Conservation (phyloP, 2,329 filamentous ascomycete genomes). For the Xylaria sp. region DNA sequence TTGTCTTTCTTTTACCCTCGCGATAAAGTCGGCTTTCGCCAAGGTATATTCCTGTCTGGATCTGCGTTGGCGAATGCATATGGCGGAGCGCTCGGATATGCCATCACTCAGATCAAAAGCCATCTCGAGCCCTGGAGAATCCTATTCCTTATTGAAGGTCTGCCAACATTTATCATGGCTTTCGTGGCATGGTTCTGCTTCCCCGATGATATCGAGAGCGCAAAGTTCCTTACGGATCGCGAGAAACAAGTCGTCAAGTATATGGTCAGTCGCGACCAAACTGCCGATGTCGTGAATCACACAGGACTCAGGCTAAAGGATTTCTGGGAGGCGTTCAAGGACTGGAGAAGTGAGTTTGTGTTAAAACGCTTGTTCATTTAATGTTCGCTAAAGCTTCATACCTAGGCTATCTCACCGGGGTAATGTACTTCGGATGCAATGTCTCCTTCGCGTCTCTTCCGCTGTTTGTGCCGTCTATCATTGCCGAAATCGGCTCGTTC, state of each 20-base stretch:
- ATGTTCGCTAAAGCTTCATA: background rate
- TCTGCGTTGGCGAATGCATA: slow-evolving; percentile 54
- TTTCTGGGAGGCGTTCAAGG: slow-evolving; percentile 38
- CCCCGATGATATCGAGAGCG: slow-evolving; percentile 51
- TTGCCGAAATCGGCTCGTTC: slow-evolving; percentile 52
- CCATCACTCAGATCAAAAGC: slow-evolving; percentile 49
- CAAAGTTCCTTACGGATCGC: slow-evolving; percentile 48
- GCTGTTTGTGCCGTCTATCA: slow-evolving; percentile 50
- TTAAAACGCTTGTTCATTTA: background rate
- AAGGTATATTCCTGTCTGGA: slow-evolving; percentile 64
- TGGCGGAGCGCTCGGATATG: slow-evolving; percentile 54
- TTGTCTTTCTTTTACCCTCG: slow-evolving; percentile 70
- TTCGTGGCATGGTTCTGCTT: slow-evolving; percentile 56
- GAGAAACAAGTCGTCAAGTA: slow-evolving; percentile 49
- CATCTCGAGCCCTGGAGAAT: slow-evolving; percentile 53
- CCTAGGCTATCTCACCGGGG: slow-evolving; percentile 37
- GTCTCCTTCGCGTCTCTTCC: slow-evolving; percentile 50
- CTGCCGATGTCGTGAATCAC: slow-evolving; percentile 39
- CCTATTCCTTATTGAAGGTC: slow-evolving; percentile 60
- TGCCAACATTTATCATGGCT: slow-evolving; percentile 56
- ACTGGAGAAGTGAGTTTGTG: slow-evolving; percentile 40
- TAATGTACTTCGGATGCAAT: slow-evolving; percentile 56
- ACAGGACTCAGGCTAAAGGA: slow-evolving; percentile 38
- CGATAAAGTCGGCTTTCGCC: slow-evolving; percentile 65
- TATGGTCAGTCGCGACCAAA: slow-evolving; percentile 41